These are phyloP conservation scores for Hortiboletus campestris DNA, from an alignment of 768 basidiomycete genomes.

Conservation along the genomic window DNA sequence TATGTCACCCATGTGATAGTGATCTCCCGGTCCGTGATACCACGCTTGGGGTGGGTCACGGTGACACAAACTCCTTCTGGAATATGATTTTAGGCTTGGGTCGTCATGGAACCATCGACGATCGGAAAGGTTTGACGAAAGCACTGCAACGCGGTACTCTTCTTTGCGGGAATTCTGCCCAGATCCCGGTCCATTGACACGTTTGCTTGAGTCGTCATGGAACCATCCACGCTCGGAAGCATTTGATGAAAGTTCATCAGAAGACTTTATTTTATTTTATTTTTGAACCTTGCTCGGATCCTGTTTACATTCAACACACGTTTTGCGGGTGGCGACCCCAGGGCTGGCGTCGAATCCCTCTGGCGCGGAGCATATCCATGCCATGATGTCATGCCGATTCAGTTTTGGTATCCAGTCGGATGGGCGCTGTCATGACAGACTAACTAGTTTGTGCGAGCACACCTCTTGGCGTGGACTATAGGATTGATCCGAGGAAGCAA, in stretches of 20 bases:
- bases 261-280: neutral
- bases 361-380: constrained; percentile 7
- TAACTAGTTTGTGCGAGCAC: too few species aligned
- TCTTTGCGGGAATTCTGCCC: neutral
- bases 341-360: neutral
- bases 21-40: neutral
- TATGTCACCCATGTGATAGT: neutral
- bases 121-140: neutral
- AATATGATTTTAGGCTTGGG: neutral
- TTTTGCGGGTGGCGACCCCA: neutral
- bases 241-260: neutral
- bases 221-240: neutral
- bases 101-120: constrained; percentile 1
- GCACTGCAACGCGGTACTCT: neutral
- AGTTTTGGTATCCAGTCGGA: neutral
- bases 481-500: neutral
- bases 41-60: too few species aligned
- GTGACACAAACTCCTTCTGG: neutral
- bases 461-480: neutral
- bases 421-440: too few species aligned
- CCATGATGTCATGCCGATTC: neutral
- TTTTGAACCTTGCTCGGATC: neutral
- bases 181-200: neutral
- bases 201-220: constrained; percentile 1
- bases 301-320: constrained; percentile 15